Evolutionary conservation across 225 moss, liverwort and hornwort species (phyloP), one percentile per base, ranked within the genome.

Genomic region (Marchantia paleacea): DNA sequence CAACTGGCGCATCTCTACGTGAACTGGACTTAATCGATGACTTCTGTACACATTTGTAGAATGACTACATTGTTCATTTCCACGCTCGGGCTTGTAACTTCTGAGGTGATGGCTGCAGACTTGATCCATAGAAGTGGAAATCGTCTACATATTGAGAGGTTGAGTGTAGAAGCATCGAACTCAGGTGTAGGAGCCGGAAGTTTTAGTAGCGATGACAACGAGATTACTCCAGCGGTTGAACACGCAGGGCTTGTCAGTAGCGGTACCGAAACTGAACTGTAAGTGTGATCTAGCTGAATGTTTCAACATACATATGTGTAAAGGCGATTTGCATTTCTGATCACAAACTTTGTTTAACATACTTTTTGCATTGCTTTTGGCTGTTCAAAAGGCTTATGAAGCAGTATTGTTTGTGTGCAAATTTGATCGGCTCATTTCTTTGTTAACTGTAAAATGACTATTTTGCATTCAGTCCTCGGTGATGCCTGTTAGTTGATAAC

Each of bases 151-250:
- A 69, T 57, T 14, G 63, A 80, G 68, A 80, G 62, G 9, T 50
- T 76, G 52, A 51, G 16, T 14, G 78, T 80, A 66, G 65, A 69
- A 51, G 80, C 85, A 26, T 51, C 55, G 64, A 86, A 47, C 52
- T 83, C 82, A 2, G 72, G 82, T 20, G 81, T 79, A 70, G 80
- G 69, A 62, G 75, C 80, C 7, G 75, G 54, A 54, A 65, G 71
- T 53, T 70, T 79, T n/a, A 79, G 72, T 58, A 58, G 73, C 25
- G 80, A 80, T 68, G 85, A 77, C 64, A 60, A 29, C 31, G 76
- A 66, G 25, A 74, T 55, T 61, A 18, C 57, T 30, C 47, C 78
- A 53, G 49, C 51, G 20, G 60, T 68, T 55, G 77, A 69, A 26
- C 72, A 26, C 12, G 57, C 72, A 48, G 73, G 11, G 0, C 22